These are phyloP conservation scores for Coemansia sp. DNA, from an alignment of 192 early-diverging fungal species.

Conservation along the genomic window DNA sequence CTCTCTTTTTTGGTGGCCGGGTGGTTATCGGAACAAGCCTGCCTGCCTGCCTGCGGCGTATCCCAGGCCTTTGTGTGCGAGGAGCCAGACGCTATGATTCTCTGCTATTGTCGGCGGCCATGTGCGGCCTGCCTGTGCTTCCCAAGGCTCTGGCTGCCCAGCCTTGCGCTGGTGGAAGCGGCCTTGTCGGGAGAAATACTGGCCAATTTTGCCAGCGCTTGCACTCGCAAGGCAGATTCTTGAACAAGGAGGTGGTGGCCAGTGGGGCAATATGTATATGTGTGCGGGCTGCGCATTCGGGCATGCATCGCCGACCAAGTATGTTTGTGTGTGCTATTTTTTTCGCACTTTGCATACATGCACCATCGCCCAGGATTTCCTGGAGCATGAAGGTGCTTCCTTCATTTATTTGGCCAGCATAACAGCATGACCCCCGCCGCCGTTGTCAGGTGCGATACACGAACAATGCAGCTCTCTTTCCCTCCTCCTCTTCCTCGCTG, in stretches of 20 bases:
- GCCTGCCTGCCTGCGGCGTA: conserved; percentile 1
- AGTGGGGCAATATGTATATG: background rate
- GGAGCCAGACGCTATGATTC: background rate
- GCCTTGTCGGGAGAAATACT: too few relatives aligned
- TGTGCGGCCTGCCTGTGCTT: background rate
- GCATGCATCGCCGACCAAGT: background rate
- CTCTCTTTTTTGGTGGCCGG: background rate
- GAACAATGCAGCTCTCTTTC: background rate
- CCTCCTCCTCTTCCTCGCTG: background rate
- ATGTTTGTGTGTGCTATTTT: background rate
- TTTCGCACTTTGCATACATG: background rate
- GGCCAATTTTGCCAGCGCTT: background rate
- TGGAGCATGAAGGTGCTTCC: background rate
- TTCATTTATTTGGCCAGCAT: too few relatives aligned
- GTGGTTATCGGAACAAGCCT: conserved; percentile 5
- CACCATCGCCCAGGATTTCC: background rate
- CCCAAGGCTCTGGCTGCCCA: background rate
- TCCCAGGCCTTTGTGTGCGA: background rate
- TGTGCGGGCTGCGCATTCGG: background rate
- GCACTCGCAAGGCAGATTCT: background rate
- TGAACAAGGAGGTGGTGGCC: background rate
- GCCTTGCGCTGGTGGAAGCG: background rate
- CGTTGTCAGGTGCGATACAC: conserved; percentile 1
- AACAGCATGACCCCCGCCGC: too few relatives aligned
- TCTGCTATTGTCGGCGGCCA: background rate